phyloP scores from a whole-genome alignment of 2,329 filamentous ascomycete genomes.

The Talaromyces rugulosus region DNA sequence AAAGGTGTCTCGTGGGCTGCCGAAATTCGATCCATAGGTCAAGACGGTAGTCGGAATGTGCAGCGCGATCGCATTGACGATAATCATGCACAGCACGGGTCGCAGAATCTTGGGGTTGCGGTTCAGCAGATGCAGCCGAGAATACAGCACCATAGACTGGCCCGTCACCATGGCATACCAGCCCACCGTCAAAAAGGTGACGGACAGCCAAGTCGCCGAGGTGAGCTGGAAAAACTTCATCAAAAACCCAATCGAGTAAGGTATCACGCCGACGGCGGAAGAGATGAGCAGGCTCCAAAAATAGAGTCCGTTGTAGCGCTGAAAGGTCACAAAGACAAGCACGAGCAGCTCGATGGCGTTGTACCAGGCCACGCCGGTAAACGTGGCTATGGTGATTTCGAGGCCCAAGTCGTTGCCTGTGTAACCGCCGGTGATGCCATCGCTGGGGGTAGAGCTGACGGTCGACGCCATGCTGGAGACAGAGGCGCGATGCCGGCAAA shows the following conservation, averaged over 20 bases:
- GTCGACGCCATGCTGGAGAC: slow-evolving; percentile 5
- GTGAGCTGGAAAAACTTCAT: slow-evolving; percentile 44
- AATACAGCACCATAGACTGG: slow-evolving; percentile 48
- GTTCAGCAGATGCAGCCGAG: slow-evolving; percentile 46
- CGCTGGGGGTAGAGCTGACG: slow-evolving; percentile 6
- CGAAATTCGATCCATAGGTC: slow-evolving; percentile 42
- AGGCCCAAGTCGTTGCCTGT: slow-evolving; percentile 30
- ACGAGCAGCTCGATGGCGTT: slow-evolving; percentile 48
- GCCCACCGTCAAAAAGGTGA: slow-evolving; percentile 42
- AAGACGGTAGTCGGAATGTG: slow-evolving; percentile 45
- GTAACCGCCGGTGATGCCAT: slow-evolving; percentile 31
- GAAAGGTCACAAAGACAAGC: slow-evolving; percentile 48
- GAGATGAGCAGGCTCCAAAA: slow-evolving; percentile 49
- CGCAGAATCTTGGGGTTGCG: slow-evolving; percentile 35
- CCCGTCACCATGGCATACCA: slow-evolving; percentile 49
- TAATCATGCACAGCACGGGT: slow-evolving; percentile 44
- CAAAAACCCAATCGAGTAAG: slow-evolving; percentile 45
- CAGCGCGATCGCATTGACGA: slow-evolving; percentile 40
- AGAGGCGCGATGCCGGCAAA: not conserved
- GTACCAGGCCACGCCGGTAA: slow-evolving; percentile 47
- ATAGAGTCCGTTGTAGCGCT: slow-evolving; percentile 44
- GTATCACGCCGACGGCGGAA: slow-evolving; percentile 40
- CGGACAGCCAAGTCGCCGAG: slow-evolving; percentile 31
- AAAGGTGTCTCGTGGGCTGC: slow-evolving; percentile 19
- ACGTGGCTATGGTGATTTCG: slow-evolving; percentile 42